Conservation (phyloP, 1,139 yeast genomes). For the Taiozyma onychis region DNA sequence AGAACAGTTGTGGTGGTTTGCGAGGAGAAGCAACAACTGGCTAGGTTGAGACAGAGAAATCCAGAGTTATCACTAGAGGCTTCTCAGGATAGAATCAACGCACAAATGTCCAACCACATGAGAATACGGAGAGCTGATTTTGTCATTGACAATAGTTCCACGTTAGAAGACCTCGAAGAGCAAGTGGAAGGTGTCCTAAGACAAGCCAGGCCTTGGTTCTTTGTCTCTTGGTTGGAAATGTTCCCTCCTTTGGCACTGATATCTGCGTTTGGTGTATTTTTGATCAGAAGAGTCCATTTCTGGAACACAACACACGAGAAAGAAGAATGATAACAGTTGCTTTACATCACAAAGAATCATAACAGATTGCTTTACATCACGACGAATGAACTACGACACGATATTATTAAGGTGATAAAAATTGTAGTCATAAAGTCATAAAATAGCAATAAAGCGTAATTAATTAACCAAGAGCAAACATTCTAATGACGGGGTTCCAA, state of each 20-base stretch:
- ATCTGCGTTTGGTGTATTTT: constrained; percentile 39
- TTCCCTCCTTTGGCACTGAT: constrained; percentile 57
- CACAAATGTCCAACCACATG: constrained; percentile 67
- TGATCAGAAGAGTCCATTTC: constrained; percentile 7
- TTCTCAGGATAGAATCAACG: constrained; percentile 62
- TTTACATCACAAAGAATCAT: too few relatives aligned
- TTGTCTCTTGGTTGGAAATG: constrained; percentile 35
- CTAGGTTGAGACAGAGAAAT: constrained; percentile 61
- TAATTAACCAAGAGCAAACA: background rate
- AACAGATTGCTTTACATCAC: background rate
- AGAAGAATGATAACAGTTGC: constrained; percentile 3
- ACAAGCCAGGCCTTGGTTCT: constrained; percentile 40
- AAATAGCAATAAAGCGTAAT: background rate
- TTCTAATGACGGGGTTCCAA: background rate
- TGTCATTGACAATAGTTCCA: constrained; percentile 59
- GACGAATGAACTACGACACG: background rate
- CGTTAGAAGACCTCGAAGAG: constrained; percentile 41
- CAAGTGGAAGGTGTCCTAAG: constrained; percentile 43
- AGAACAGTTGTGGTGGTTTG: constrained; percentile 65
- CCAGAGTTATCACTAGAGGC: constrained; percentile 61
- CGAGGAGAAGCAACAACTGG: constrained; percentile 48
- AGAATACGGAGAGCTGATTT: constrained; percentile 59
- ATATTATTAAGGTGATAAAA: too few relatives aligned
- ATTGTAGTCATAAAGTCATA: background rate
- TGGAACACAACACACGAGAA: background rate